A percentile compares a stretch with the other conserved stretches of the same genome.
phyloP scores from a whole-genome alignment of 768 basidiomycete genomes.

The Tephrocybe sp. region DNA sequence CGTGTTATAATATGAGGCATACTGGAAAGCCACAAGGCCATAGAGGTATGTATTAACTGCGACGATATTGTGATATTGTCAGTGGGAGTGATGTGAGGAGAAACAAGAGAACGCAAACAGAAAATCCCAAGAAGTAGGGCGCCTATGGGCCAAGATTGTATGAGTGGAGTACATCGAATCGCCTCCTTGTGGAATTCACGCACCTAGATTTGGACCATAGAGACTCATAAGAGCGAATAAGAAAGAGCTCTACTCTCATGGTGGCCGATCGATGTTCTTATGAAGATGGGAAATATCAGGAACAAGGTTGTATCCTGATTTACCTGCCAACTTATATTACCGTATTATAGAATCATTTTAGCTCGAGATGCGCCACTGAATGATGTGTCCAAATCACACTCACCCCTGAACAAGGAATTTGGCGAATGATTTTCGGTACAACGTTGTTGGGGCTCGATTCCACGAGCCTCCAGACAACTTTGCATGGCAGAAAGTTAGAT shows the following conservation, averaged over 20 bases:
- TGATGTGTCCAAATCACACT: too few relatives aligned
- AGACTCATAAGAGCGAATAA: not conserved
- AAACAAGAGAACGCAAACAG: constrained; percentile 10
- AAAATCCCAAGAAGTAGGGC: constrained; percentile 23
- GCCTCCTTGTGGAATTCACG: not conserved
- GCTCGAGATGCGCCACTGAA: too few relatives aligned
- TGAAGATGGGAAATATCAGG: too few relatives aligned
- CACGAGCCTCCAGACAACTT: too few relatives aligned
- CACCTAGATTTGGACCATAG: constrained; percentile 14
- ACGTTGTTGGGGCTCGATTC: too few relatives aligned
- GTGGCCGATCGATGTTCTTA: not conserved
- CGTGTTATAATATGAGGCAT: constrained; percentile 15
- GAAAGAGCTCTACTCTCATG: not conserved
- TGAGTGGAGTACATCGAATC: not conserved
- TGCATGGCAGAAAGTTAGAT: too few relatives aligned
- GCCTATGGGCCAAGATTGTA: constrained; percentile 10
- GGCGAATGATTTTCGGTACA: too few relatives aligned
- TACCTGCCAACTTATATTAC: too few relatives aligned
- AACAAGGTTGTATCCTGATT: too few relatives aligned
- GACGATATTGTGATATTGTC: not conserved
- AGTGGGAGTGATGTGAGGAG: not conserved
- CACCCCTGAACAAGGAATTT: too few relatives aligned
- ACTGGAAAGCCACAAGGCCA: constrained; percentile 23
- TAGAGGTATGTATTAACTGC: constrained; percentile 24
- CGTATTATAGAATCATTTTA: too few relatives aligned